Evolutionary conservation across 2,329 filamentous ascomycete genomes (phyloP), one percentile per base, ranked within the genome.

Genomic region (Chaetomium olivaceum): DNA sequence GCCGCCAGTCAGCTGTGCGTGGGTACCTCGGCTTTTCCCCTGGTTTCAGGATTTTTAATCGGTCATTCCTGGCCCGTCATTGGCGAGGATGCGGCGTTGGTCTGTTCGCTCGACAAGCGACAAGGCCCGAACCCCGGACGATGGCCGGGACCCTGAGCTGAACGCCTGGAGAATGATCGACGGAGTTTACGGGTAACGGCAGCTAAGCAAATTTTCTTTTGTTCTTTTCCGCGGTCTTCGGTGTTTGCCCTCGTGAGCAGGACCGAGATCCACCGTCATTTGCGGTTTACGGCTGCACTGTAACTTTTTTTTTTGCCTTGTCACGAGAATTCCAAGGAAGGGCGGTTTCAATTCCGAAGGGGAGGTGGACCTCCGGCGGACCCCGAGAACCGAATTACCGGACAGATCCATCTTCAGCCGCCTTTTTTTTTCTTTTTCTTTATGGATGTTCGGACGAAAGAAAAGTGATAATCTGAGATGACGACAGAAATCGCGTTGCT

Each of bases 1-100:
- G 23, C 27, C 7, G 21, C n/a, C 33, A 19, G 6, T 64, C 62
- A 64, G 58, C 61, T 48, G 25, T 9, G 58, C 52, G 8, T 57
- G 58, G 48, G 61, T n/a, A 65, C 58, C 43, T 62, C 57, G 59
- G 58, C 58, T 67, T 19, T 62, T 64, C 4, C 27, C 62, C 50
- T 62, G 57, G 58, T 67, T 64, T 64, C 65, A 64, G 55, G 46
- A 58, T 51, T 61, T 48, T 48, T 19, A 16, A 56, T 57, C 43
- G 39, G 27, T 27, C 3, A 16, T 54, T 46, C 33, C 31, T 9
- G 16, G 23, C 11, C 36, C 8, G 14, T 36, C 58, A 67, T 67
- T 64, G 61, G 61, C 12, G 9, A 9, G 55, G 12, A 23, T 25
- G 58, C 65, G 65, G 61, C 16, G 50, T 29, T 33, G n/a, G 43